These are phyloP conservation scores for Talaromyces sp. DNA, from an alignment of 2,329 filamentous ascomycete species.

Conservation along the genomic window DNA sequence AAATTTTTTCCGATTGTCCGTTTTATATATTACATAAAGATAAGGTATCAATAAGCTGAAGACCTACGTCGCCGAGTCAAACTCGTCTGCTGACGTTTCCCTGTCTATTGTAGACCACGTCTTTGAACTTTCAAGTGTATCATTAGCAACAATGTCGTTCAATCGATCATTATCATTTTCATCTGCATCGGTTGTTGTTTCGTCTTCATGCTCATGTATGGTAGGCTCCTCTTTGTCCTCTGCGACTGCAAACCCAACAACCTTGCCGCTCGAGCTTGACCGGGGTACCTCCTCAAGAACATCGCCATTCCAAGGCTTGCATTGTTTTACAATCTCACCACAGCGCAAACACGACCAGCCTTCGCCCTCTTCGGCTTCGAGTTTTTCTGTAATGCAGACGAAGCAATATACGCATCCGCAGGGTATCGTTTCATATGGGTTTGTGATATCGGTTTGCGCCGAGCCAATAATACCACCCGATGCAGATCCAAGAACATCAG, in stretches of 20 bases:
- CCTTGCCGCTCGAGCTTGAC: constrained; percentile 36
- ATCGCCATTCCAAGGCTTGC: constrained; percentile 87
- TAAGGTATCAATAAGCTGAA: background rate
- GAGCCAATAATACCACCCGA: constrained; percentile 79
- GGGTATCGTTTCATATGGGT: constrained; percentile 85
- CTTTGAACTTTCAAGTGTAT: constrained; percentile 34
- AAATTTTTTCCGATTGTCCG: background rate
- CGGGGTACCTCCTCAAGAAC: constrained; percentile 55
- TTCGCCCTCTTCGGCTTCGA: constrained; percentile 90
- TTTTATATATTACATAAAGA: background rate
- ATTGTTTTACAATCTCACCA: constrained; percentile 77
- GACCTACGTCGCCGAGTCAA: background rate
- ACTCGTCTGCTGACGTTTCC: background rate
- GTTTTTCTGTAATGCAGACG: constrained; percentile 82
- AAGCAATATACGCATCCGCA: constrained; percentile 96
- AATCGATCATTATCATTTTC: constrained; percentile 19
- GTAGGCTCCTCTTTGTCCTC: constrained; percentile 21
- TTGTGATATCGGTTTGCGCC: constrained; percentile 88
- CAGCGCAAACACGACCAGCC: constrained; percentile 91
- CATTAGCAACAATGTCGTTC: constrained; percentile 29
- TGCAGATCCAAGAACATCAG: constrained; percentile 68
- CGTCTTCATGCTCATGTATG: constrained; percentile 17
- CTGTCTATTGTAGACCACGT: constrained; percentile 37
- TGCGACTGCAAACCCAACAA: constrained; percentile 41
- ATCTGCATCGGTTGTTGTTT: constrained; percentile 19